A percentile compares a stretch with the other conserved stretches of the same genome.
Conservation (phyloP, 2,329 filamentous ascomycete species). For the Colletotrichum higginsianum region DNA sequence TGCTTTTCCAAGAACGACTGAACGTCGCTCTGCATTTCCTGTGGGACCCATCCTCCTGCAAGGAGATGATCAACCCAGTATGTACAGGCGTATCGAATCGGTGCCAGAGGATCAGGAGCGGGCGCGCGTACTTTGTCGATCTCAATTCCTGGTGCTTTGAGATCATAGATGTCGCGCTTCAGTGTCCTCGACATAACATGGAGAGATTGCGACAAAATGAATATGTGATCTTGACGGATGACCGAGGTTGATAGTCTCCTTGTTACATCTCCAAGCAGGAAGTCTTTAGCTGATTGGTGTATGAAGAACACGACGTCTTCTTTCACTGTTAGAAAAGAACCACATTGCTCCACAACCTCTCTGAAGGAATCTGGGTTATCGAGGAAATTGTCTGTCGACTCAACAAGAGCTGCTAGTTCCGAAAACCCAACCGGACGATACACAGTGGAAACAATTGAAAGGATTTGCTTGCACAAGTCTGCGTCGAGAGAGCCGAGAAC, state of each 20-base stretch:
- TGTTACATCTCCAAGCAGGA: neutral
- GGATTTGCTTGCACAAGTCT: conserved; percentile 51
- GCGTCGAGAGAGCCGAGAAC: conserved; percentile 49
- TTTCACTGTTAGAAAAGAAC: neutral
- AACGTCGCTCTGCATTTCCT: neutral
- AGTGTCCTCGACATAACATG: neutral
- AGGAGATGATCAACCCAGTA: neutral
- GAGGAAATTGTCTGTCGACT: conserved; percentile 1
- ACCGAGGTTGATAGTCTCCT: too few species aligned
- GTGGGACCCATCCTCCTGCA: neutral
- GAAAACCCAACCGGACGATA: conserved; percentile 53
- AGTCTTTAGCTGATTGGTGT: neutral
- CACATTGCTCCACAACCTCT: neutral
- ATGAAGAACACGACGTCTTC: neutral
- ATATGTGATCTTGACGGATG: too few species aligned
- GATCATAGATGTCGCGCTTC: neutral
- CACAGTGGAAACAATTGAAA: conserved; percentile 49
- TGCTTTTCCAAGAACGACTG: neutral
- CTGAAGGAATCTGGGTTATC: neutral
- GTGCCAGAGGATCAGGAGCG: neutral
- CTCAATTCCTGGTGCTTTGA: neutral
- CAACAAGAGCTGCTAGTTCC: conserved; percentile 51
- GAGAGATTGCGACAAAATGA: neutral
- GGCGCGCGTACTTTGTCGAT: neutral
- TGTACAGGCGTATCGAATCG: neutral